Evolutionary conservation across 2,329 filamentous ascomycete species (phyloP), one percentile per base, ranked within the genome.

Genomic region (Biscogniauxia marginata): DNA sequence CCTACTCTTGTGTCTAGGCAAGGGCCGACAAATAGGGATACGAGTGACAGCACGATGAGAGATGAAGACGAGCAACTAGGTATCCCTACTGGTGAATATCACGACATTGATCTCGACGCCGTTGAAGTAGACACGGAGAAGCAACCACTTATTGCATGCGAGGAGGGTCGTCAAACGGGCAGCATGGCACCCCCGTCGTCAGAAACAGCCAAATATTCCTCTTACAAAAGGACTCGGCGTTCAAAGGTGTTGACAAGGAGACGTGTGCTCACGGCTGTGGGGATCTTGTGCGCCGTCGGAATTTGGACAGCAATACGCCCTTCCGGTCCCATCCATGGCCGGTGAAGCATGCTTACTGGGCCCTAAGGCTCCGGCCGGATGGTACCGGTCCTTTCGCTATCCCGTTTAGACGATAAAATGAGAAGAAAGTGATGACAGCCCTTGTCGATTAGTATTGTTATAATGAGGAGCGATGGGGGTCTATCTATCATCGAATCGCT

Each of bases 251-350:
- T 63, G 54, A 69, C 67, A 52, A 70, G 65, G 50, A 64, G 66
- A 51, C 65, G 67, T 4, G 63, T 71, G 54, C 53, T 70, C 39
- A 54, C 71, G 45, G 66, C 65, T 8, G 61, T 74, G 49, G 72
- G 69, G 3, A 60, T 74, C 1, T 63, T 72, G 50, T 67, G 67
- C 13, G 59, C 70, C 8, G 23, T 61, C 11, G 64, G 62, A 1
- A n/a, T 60, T 18, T 39, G 63, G 52, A 58, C 59, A 18, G 58
- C 55, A 24, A 52, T 61, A 11, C 58, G 57, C 9, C 30, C 30
- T 39, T 39, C 30, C 2, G 30, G 30, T 16, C 13, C 30, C n/a
- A 25, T 53, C 56, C 39, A 50, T 60, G 47, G 46, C 11, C 18
- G 13, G 53, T 25, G 22, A 46, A 46, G 13, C 13, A 9, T 39